phyloP scores from a whole-genome alignment of 2,329 filamentous ascomycete species.

The Hypoxylon sp. region DNA sequence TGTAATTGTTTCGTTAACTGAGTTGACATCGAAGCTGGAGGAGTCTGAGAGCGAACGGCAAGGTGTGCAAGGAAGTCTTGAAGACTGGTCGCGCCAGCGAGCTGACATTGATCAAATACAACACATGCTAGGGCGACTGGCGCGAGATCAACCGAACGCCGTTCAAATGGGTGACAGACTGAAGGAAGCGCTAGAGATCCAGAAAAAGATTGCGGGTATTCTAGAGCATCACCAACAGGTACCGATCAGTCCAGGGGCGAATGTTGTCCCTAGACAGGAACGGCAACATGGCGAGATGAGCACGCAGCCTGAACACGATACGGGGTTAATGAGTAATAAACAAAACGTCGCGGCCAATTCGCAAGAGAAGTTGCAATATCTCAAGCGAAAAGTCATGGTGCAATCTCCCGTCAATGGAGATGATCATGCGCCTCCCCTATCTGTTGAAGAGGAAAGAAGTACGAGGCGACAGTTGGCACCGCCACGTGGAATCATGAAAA shows the following conservation, averaged over 20 bases:
- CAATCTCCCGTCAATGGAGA: conserved; percentile 44
- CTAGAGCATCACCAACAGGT: conserved; percentile 35
- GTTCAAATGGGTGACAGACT: conserved; percentile 40
- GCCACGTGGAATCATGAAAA: conserved; percentile 50
- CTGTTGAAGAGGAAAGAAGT: conserved; percentile 49
- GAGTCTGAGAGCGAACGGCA: conserved; percentile 17
- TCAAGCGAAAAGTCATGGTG: conserved; percentile 46
- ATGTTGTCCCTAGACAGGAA: not conserved
- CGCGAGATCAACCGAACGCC: conserved; percentile 34
- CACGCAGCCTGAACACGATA: not conserved
- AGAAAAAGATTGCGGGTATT: conserved; percentile 41
- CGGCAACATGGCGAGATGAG: conserved; percentile 1
- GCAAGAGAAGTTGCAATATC: conserved; percentile 20
- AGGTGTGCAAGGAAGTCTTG: conserved; percentile 35
- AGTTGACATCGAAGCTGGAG: conserved; percentile 34
- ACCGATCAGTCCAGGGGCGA: conserved; percentile 7
- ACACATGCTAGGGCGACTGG: conserved; percentile 38
- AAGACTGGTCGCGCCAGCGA: conserved; percentile 44
- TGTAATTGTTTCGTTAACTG: conserved; percentile 17
- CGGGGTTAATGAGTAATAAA: not conserved
- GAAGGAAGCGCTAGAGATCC: conserved; percentile 38
- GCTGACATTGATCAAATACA: conserved; percentile 39
- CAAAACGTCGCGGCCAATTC: not conserved
- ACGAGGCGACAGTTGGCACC: conserved; percentile 45
- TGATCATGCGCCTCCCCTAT: conserved; percentile 43